Evolutionary conservation across 139 green algal species (phyloP), one percentile per base, ranked within the genome.

Genomic region (Asterochloris sp.): DNA sequence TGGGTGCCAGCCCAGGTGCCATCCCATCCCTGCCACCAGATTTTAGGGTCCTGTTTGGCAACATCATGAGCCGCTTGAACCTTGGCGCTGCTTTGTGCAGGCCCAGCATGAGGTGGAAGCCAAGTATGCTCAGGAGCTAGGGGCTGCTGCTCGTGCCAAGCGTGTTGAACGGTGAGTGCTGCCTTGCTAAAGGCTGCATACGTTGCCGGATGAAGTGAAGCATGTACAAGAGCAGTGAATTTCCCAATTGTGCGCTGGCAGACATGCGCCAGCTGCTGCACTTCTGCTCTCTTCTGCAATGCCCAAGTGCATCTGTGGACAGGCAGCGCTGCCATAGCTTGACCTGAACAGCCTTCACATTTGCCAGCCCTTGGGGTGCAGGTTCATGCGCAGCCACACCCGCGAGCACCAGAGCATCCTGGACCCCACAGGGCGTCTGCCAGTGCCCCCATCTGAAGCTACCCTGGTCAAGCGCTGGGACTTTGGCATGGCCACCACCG

Each of bases 341-440:
- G 38, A 54, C 38, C 38, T 54, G 38, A 54, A 54, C 66, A 71
- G 66, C 66, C 17, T 26, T 13, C 19, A 26, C 21, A 71, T 10
- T 1, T 23, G 66, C 21, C 21, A 23, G 66, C 17, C 13, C 9
- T 74, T 13, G 60, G 27, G 15, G 0, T 78, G 12, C 62, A 81
- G 78, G 14, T 94, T 90, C 84, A 92, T 94, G 89, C 82, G 75
- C 13, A 67, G 27, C 1, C 84, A 90, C 85, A 94, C 90, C 0
- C 71, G 62, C 0, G 69, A 47, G 0, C 74, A 82, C 15, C 27
- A 84, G 17, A 81, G 76, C 60, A 81, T 94, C 68, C 78, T 94
- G 24, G 86, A 94, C 77, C 90, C 90, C 26, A 94, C 90, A 73
- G 87, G 85, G 28, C 82, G 74, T n/a, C 23, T 85, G 67, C 87